Conservation (phyloP, 2,329 filamentous ascomycete species). For the Scedosporium apiospermum region DNA sequence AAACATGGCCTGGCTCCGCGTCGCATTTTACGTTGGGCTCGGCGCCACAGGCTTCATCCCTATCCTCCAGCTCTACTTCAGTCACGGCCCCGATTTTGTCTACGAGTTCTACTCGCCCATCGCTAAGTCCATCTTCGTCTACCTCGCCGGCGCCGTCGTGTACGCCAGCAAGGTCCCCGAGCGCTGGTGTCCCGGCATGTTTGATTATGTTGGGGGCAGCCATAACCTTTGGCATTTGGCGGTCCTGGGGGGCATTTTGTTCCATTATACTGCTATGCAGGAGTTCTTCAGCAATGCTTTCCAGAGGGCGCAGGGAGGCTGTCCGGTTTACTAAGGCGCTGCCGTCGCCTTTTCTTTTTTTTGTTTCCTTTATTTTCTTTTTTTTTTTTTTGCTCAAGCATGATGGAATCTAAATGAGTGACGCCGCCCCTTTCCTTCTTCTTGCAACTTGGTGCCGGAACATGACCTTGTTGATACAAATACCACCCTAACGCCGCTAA, state of each 20-base stretch:
- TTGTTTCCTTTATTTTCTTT: neutral
- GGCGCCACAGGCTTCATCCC: constrained; percentile 84
- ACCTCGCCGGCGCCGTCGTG: constrained; percentile 72
- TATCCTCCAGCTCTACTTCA: constrained; percentile 70
- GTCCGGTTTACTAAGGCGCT: constrained; percentile 36
- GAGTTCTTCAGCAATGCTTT: constrained; percentile 80
- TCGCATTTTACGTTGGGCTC: constrained; percentile 83
- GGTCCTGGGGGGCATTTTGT: constrained; percentile 90
- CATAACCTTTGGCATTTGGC: constrained; percentile 98
- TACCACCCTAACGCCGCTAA: neutral
- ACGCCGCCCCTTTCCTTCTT: neutral
- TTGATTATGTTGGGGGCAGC: constrained; percentile 90
- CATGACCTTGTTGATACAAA: neutral
- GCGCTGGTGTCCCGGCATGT: constrained; percentile 83
- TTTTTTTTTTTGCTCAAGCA: constrained; percentile 1
- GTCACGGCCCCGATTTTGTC: constrained; percentile 72
- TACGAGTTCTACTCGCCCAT: constrained; percentile 83
- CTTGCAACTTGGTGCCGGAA: neutral
- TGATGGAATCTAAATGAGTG: neutral
- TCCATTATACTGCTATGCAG: constrained; percentile 95
- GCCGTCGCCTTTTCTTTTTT: neutral
- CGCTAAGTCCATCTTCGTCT: constrained; percentile 76
- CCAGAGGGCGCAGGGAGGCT: constrained; percentile 52
- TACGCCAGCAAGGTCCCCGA: constrained; percentile 92
- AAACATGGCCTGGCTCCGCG: constrained; percentile 88